Conservation (phyloP, 116 monocot genomes). For the Iris pallida region DNA sequence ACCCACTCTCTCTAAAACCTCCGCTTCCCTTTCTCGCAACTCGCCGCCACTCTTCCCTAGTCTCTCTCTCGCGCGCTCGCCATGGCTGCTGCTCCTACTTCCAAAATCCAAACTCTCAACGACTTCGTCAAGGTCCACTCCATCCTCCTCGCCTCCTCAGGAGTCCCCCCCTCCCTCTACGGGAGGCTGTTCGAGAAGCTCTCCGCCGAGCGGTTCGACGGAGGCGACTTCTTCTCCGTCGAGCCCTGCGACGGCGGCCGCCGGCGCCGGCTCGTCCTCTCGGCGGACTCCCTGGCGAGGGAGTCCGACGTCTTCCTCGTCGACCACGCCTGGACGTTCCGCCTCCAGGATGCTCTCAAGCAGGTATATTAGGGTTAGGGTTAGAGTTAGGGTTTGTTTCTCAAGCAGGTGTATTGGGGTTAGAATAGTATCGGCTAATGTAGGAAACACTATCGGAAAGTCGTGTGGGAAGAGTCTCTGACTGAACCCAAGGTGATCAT, state of each 20-base stretch:
- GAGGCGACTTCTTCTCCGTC: slow-evolving; percentile 73
- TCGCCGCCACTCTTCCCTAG: neutral
- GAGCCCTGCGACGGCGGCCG: slow-evolving; percentile 72
- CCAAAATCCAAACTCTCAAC: slow-evolving; percentile 35
- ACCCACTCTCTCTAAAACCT: no score
- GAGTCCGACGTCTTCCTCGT: slow-evolving; percentile 78
- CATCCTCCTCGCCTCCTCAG: slow-evolving; percentile 77
- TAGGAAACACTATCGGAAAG: no score
- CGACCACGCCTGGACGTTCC: slow-evolving; percentile 97
- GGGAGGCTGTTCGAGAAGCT: slow-evolving; percentile 78
- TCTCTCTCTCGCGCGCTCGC: no score
- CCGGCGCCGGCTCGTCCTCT: slow-evolving; percentile 75
- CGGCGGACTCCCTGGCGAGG: slow-evolving; percentile 40
- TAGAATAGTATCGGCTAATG: no score
- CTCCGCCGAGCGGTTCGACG: slow-evolving; percentile 75
- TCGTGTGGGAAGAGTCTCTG: no score
- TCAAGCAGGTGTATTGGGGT: no score
- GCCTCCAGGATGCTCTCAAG: slow-evolving; percentile 73
- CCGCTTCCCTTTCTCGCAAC: neutral
- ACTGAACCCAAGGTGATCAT: no score
- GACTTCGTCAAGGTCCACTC: slow-evolving; percentile 73
- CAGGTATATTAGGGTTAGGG: slow-evolving; percentile 33
- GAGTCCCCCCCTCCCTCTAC: slow-evolving; percentile 77
- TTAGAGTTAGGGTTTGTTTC: neutral
- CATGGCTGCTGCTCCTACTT: slow-evolving; percentile 21